Conservation (phyloP, 2,329 filamentous ascomycete genomes). For the Cephalotrichum gorgonifer region DNA sequence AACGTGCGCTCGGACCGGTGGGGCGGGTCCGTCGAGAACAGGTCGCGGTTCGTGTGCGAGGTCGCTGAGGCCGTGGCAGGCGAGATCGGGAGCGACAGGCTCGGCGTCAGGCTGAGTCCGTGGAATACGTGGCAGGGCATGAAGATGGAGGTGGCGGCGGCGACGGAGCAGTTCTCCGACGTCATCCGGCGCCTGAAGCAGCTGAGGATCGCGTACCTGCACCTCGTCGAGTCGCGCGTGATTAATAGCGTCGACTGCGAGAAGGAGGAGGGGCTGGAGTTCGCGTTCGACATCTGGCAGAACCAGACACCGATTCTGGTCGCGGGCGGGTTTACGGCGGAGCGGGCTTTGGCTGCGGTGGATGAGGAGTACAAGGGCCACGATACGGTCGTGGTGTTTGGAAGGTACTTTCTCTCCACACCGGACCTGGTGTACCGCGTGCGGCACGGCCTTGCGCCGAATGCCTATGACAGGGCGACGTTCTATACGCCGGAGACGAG, state of each 20-base stretch:
- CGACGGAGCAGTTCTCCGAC: slow-evolving; percentile 47
- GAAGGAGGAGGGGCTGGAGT: slow-evolving; percentile 8
- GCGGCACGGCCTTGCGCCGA: slow-evolving; percentile 22
- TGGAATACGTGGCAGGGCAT: slow-evolving; percentile 49
- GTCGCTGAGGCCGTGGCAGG: slow-evolving; percentile 28
- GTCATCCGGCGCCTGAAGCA: slow-evolving; percentile 38
- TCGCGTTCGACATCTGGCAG: slow-evolving; percentile 14
- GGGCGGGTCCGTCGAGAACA: slow-evolving; percentile 43
- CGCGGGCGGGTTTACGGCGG: slow-evolving; percentile 18
- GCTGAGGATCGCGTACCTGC: slow-evolving; percentile 44
- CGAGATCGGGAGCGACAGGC: slow-evolving; percentile 36
- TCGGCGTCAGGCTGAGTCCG: slow-evolving; percentile 45
- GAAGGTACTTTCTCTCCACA: slow-evolving; percentile 23
- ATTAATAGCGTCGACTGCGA: slow-evolving; percentile 27
- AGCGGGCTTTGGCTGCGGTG: slow-evolving; percentile 12
- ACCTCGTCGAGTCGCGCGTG: slow-evolving; percentile 47
- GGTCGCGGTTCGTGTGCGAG: slow-evolving; percentile 39
- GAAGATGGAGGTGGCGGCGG: slow-evolving; percentile 44
- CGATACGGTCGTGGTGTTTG: slow-evolving; percentile 18
- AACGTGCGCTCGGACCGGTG: slow-evolving; percentile 44
- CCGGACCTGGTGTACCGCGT: slow-evolving; percentile 27
- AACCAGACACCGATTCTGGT: slow-evolving; percentile 19
- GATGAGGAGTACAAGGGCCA: slow-evolving; percentile 15
- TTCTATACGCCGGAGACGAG: slow-evolving; percentile 24
- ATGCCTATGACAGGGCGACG: slow-evolving; percentile 23